Evolutionary conservation across 345 rosid genomes (phyloP), one percentile per base, ranked within the genome.

Genomic region (Salix udensis): DNA sequence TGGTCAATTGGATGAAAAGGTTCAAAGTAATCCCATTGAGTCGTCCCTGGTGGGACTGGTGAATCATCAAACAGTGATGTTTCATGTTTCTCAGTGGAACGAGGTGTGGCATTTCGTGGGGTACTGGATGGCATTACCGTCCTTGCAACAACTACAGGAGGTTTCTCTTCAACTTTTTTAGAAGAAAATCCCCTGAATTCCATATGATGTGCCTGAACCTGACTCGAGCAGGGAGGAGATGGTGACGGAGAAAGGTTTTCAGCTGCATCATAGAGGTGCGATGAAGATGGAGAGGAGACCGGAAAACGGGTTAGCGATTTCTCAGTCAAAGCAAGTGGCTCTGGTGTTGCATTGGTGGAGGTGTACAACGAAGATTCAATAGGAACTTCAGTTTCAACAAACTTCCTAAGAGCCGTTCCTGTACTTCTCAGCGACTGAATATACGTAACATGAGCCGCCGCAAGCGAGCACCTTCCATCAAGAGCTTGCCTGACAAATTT

Each of bases 11-110:
- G 94, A 80, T 88, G 93, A 78, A 68, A 81, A 79, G 85, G 88
- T 71, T 86, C 91, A 85, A 96, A 93, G 83, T 82, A 96, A 86
- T 96, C 99, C 99, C 99, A 96, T 13, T 82, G 90, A 15, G 91
- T 89, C 46, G 88, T 82, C 78, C 84, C 91, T 62, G 91, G 69
- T 5, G 91, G 88, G 65, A 75, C 65, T 31, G 87, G 67, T 66
- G 96, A 86, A 77, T 78, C 87, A 76, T 91, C 91, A 74, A 78
- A 77, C 39, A 86, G 81, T 36, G 73, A 87, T 70, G 87, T 40
- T 76, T 91, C 91, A 36, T 86, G 81, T 72, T 82, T 87, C 72
- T 77, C 89, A 28, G 79, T 46, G 37, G 84, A 84, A 78, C 78
- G 82, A 68, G 88, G 81, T 8, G 89, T 77, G 50, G 68, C 70